phyloP scores from a whole-genome alignment of 2,329 filamentous ascomycete genomes.

The Botrytis elliptica region DNA sequence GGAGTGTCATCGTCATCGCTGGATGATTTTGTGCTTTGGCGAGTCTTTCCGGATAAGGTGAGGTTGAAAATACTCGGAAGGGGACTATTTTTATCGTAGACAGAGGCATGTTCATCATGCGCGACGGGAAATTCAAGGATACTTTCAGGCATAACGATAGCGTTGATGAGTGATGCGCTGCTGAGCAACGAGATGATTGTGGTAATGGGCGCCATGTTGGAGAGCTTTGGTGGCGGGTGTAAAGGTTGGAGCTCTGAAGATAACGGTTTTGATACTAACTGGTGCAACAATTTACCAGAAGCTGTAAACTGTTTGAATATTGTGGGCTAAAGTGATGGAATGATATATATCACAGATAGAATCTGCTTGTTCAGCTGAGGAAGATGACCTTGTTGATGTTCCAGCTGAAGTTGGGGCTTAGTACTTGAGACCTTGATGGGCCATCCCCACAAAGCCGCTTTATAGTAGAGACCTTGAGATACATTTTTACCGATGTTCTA shows the following conservation, averaged over 20 bases:
- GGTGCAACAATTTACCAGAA: background rate
- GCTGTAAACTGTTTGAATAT: background rate
- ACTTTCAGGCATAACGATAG: slow-evolving; percentile 25
- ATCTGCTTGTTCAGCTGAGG: slow-evolving; percentile 3
- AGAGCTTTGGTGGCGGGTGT: slow-evolving; percentile 17
- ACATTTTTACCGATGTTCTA: slow-evolving; percentile 2
- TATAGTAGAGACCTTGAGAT: background rate
- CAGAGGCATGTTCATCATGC: background rate
- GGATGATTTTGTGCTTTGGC: slow-evolving; percentile 6
- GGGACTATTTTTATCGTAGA: slow-evolving; percentile 12
- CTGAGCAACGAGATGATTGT: slow-evolving; percentile 28
- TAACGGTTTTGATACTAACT: background rate
- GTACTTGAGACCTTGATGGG: slow-evolving; percentile 3
- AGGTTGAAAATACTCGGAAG: slow-evolving; percentile 20
- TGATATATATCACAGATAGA: background rate
- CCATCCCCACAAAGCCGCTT: slow-evolving; percentile 17
- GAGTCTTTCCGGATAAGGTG: slow-evolving; percentile 16
- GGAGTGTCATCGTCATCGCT: slow-evolving; percentile 57
- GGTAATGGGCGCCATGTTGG: slow-evolving; percentile 29
- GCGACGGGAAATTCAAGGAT: slow-evolving; percentile 9
- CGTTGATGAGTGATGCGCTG: slow-evolving; percentile 25
- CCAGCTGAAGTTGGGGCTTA: slow-evolving; percentile 19
- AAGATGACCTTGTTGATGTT: slow-evolving; percentile 18
- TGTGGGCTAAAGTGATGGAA: background rate
- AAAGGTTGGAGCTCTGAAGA: background rate